These are phyloP conservation scores for Fusarium sp. DNA, from an alignment of 2,329 filamentous ascomycete genomes.

Conservation along the genomic window DNA sequence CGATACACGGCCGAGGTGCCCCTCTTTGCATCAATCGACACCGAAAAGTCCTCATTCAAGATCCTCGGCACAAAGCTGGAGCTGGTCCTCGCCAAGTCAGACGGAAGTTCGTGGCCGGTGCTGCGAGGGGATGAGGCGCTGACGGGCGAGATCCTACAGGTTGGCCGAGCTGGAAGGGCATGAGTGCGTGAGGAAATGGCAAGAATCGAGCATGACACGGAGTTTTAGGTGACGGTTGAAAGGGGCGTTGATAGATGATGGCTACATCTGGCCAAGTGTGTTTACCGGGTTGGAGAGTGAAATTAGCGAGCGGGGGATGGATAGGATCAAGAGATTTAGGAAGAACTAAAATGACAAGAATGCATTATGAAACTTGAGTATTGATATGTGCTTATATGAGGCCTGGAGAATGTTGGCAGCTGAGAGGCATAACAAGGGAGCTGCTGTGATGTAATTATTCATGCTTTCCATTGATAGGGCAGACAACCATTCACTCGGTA, in stretches of 20 bases:
- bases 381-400: no score
- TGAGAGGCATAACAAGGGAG: neutral
- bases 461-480: neutral
- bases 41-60: constrained; percentile 80
- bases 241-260: constrained; percentile 30
- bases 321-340: neutral
- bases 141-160: constrained; percentile 85
- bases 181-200: constrained; percentile 49
- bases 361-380: neutral
- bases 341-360: neutral
- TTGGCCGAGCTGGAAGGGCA: constrained; percentile 80
- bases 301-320: constrained; percentile 11
- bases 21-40: constrained; percentile 82
- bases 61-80: constrained; percentile 92
- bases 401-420: neutral
- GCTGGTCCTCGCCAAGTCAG: constrained; percentile 77
- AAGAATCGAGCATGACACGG: constrained; percentile 26
- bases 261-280: neutral
- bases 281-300: constrained; percentile 1
- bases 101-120: constrained; percentile 86
- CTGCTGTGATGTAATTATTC: neutral
- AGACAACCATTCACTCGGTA: neutral
- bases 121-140: constrained; percentile 79
- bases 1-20: constrained; percentile 80
- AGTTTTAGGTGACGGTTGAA: constrained; percentile 33